Percentiles rank a stretch among this genome's conserved stretches.
phyloP scores from a whole-genome alignment of 768 basidiomycete genomes.

The Pleurotus tuber-regium region DNA sequence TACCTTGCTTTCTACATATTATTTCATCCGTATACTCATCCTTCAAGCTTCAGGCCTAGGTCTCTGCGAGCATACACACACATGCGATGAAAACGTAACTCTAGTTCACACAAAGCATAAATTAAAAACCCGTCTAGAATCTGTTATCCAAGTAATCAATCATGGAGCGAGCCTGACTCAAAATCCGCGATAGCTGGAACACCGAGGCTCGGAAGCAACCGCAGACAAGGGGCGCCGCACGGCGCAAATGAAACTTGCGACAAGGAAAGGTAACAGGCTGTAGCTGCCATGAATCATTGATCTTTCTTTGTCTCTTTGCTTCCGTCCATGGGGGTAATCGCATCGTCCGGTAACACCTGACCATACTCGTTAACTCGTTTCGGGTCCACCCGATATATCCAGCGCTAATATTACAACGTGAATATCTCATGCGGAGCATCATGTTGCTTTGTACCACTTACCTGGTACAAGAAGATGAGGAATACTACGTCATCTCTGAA shows the following conservation, averaged over 20 bases:
- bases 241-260: no score
- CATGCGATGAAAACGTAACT: no score
- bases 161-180: no score
- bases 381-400: conserved; percentile 96
- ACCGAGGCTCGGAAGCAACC: conserved; percentile 6
- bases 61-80: no score
- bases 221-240: background rate
- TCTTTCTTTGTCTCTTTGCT: conserved; percentile 58
- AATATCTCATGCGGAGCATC: conserved; percentile 9
- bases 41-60: no score
- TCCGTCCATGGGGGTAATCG: conserved; percentile 34
- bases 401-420: conserved; percentile 55
- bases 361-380: conserved; percentile 97
- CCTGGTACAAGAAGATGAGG: conserved; percentile 90
- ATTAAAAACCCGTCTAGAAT: no score
- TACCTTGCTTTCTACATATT: no score
- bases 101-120: no score
- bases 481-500: conserved; percentile 93
- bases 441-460: conserved; percentile 29
- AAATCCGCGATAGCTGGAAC: conserved; percentile 3
- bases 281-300: conserved; percentile 17
- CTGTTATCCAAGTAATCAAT: no score
- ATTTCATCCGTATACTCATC: no score
- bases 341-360: conserved; percentile 65
- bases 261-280: background rate